Percentiles rank a stretch among this genome's conserved stretches.
These are phyloP conservation scores for Mollisia scopiformis DNA, from an alignment of 2,329 filamentous ascomycete species.

Conservation along the genomic window DNA sequence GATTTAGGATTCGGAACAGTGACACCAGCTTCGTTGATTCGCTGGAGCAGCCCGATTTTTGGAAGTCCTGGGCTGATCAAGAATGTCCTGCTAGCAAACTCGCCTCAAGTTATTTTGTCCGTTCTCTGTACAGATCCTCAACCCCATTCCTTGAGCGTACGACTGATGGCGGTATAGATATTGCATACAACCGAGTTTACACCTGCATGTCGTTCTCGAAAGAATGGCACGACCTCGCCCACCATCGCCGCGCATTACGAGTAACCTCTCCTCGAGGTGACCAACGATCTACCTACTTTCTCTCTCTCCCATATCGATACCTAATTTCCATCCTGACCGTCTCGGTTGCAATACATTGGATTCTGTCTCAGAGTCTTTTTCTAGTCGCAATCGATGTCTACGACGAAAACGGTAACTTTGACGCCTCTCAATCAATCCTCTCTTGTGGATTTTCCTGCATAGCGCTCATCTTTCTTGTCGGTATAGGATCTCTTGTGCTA, in stretches of 20 bases:
- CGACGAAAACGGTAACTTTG: constrained; percentile 16
- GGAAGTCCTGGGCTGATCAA: constrained; percentile 22
- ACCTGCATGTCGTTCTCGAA: constrained; percentile 25
- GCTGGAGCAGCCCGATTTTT: constrained; percentile 19
- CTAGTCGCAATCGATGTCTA: constrained; percentile 36
- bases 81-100: constrained; percentile 35
- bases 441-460: constrained; percentile 30
- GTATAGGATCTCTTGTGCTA: constrained; percentile 20
- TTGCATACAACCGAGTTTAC: constrained; percentile 38
- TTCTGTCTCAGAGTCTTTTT: constrained; percentile 43
- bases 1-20: constrained; percentile 20
- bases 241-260: constrained; percentile 40
- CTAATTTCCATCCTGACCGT: constrained; percentile 20
- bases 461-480: constrained; percentile 24
- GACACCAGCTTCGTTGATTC: constrained; percentile 18
- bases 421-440: constrained; percentile 18
- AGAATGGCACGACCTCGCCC: constrained; percentile 25
- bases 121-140: constrained; percentile 27
- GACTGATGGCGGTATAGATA: constrained; percentile 14
- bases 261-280: constrained; percentile 35
- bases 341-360: constrained; percentile 42
- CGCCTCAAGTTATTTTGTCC: constrained; percentile 37
- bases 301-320: constrained; percentile 43
- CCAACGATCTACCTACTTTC: constrained; percentile 40
- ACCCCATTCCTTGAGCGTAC: neutral